Evolutionary conservation across 257 asterid genomes (phyloP).

Genomic region (Plectranthus barbatus): DNA sequence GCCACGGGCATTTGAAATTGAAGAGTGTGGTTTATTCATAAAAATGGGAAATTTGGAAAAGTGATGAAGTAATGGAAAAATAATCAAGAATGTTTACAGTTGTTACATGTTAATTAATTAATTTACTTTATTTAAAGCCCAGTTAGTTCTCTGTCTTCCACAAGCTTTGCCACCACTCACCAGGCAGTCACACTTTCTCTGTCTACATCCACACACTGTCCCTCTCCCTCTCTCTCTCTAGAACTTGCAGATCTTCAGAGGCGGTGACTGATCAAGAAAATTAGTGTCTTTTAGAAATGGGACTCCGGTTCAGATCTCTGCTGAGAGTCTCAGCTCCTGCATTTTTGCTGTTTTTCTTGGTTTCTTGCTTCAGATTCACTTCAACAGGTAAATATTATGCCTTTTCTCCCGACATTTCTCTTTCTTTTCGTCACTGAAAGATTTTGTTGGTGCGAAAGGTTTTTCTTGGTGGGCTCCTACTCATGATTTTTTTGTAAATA

Average conservation of each 20-base stretch:
- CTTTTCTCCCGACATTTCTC: background rate
- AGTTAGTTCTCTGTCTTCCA: background rate
- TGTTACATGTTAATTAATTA: background rate
- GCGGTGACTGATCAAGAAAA: slow-evolving; percentile 16
- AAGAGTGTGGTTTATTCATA: background rate
- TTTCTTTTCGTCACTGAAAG: background rate
- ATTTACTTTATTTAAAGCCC: slow-evolving; percentile 19
- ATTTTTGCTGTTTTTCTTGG: slow-evolving; percentile 26
- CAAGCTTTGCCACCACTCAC: slow-evolving; percentile 20
- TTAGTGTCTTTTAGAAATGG: slow-evolving; percentile 32
- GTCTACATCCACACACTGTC: background rate
- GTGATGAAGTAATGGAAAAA: background rate
- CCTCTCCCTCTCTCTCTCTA: slow-evolving; percentile 14
- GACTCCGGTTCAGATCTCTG: slow-evolving; percentile 26
- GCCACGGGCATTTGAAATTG: background rate
- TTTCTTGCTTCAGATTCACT: slow-evolving; percentile 47
- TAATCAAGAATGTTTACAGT: slow-evolving; percentile 15
- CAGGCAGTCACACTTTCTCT: background rate
- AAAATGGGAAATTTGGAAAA: background rate
- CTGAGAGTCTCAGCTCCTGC: slow-evolving; percentile 20
- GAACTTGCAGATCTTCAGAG: slow-evolving; percentile 31
- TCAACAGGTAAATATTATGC: slow-evolving; percentile 39
- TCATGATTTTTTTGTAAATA: background rate
- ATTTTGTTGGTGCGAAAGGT: background rate
- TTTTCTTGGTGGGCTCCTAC: slow-evolving; percentile 14